Base-by-base conservation (phyloP, 169 alveolate genomes). In the Perkinsus marinus region DNA sequence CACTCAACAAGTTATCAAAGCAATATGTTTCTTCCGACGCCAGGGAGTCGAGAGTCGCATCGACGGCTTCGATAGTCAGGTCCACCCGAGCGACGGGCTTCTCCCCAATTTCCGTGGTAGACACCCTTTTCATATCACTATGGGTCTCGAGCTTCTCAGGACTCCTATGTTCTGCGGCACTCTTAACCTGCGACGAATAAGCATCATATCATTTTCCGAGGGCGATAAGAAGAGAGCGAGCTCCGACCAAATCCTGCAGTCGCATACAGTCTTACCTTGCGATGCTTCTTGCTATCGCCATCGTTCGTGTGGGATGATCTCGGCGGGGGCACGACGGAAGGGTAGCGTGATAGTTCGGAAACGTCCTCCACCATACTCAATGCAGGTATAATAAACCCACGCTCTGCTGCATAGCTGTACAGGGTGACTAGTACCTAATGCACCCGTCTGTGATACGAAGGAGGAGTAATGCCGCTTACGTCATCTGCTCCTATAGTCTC, bases 401-500 rank as follows among this genome's bases (percentile, higher is more conserved):
- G 7, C 36, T 57, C 79, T 13, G 37, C 34, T 13, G 79, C 79
- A 57, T 57, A 57, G 79, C 79, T 57, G 79, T 57, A 57, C 79
- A 57, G 34, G 22, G 79, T 57, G 26, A 30, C 79, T 26, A 57
- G 22, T 57, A 57, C 22, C 79, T 57, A 26, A 5, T 6, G 34
- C 46, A 41, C 46, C 10, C 46, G 7, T 13, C 79, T 7, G 79
- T 16, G 22, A 16, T 13, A 16, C 79, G 22, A 6, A 16, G 5
- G 30, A 5, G 79, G 34, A 16, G 22, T 30, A 13, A 2, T 0
- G 79, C 22, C 3, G 34, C 79, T 19, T 13, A 57, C 79, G 9
- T 57, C 79, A 26, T 57, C 79, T 16, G 22, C 79, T 57, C 79
- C 79, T 19, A 57, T 57, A 6, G 96, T 95, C 69, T 90, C 90